phyloP scores from a whole-genome alignment of 768 basidiomycete species.

The Suillus placidus region DNA sequence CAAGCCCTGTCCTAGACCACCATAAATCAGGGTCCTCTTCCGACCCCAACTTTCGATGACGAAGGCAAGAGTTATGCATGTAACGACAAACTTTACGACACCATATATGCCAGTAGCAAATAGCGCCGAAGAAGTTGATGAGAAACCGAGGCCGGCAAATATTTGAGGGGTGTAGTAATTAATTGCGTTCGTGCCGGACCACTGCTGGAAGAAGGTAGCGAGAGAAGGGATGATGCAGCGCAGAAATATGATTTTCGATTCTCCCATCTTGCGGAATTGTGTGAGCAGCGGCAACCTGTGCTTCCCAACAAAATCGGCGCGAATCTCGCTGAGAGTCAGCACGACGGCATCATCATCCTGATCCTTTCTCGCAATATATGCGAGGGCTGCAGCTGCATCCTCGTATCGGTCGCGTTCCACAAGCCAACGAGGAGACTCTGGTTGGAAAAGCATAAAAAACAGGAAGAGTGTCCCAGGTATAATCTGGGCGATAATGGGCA shows the following conservation, averaged over 20 bases:
- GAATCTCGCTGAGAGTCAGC: constrained; percentile 38
- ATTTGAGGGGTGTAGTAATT: constrained; percentile 44
- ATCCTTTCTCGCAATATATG: constrained; percentile 29
- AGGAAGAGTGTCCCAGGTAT: constrained; percentile 43
- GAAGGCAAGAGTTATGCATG: constrained; percentile 36
- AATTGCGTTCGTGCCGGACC: constrained; percentile 45
- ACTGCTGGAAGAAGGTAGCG: constrained; percentile 42
- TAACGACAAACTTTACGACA: constrained; percentile 40
- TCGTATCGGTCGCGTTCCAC: constrained; percentile 38
- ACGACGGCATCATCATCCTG: constrained; percentile 31
- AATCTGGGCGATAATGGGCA: constrained; percentile 40
- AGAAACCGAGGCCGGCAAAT: constrained; percentile 39
- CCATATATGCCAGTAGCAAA: constrained; percentile 46
- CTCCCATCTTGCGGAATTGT: constrained; percentile 39
- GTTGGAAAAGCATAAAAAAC: constrained; percentile 38
- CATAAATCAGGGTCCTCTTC: constrained; percentile 39
- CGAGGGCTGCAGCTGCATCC: constrained; percentile 36
- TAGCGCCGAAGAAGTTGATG: constrained; percentile 33
- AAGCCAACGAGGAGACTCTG: constrained; percentile 47
- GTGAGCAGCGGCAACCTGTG: constrained; percentile 24
- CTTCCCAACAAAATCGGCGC: constrained; percentile 38
- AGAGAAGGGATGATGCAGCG: constrained; percentile 37
- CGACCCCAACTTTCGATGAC: constrained; percentile 44
- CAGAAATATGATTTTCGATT: constrained; percentile 29
- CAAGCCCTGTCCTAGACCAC: constrained; percentile 38